Percentiles rank a stretch among this genome's conserved stretches.
Evolutionary conservation across 495 filamentous ascomycete species (phyloP).

Genomic region (Peziza echinospora): DNA sequence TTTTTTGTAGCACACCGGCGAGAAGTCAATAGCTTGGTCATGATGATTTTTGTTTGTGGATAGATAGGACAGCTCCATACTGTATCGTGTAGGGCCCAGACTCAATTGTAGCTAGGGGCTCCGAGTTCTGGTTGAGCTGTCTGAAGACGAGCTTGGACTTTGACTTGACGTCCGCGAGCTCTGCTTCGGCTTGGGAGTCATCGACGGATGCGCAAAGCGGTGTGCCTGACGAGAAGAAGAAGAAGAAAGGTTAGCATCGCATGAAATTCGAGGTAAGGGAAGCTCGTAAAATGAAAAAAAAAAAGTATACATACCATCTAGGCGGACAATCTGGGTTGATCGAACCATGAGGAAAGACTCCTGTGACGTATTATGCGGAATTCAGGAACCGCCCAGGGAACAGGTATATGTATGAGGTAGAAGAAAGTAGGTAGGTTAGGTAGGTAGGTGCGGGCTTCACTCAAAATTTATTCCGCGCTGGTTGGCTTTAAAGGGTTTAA

Average conservation of each 20-base stretch:
- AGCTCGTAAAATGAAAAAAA: background rate
- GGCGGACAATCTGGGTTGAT: conserved; percentile 79
- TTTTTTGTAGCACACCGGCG: conserved; percentile 2
- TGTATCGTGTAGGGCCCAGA: conserved; percentile 67
- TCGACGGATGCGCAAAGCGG: conserved; percentile 91
- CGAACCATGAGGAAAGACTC: too few species aligned
- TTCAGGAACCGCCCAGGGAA: too few species aligned
- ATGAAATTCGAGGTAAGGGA: conserved; percentile 12
- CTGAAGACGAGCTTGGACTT: conserved; percentile 82
- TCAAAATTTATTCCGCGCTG: too few species aligned
- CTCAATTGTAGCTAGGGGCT: conserved; percentile 82
- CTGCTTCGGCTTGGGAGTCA: conserved; percentile 58
- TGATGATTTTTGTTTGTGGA: conserved; percentile 1
- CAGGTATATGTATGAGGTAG: too few species aligned
- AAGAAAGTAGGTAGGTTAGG: too few species aligned
- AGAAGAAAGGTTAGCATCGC: background rate
- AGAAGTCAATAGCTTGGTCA: background rate
- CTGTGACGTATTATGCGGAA: too few species aligned
- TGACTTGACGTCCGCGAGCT: conserved; percentile 69
- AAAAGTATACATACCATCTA: conserved; percentile 47
- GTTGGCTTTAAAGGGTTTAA: too few species aligned
- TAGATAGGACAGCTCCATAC: too few species aligned
- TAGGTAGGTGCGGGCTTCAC: too few species aligned
- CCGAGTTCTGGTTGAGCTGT: conserved; percentile 63
- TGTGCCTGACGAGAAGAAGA: conserved; percentile 35